Evolutionary conservation across 1,284 basidiomycete genomes (phyloP).

Genomic region (Moniliophthora roreri): DNA sequence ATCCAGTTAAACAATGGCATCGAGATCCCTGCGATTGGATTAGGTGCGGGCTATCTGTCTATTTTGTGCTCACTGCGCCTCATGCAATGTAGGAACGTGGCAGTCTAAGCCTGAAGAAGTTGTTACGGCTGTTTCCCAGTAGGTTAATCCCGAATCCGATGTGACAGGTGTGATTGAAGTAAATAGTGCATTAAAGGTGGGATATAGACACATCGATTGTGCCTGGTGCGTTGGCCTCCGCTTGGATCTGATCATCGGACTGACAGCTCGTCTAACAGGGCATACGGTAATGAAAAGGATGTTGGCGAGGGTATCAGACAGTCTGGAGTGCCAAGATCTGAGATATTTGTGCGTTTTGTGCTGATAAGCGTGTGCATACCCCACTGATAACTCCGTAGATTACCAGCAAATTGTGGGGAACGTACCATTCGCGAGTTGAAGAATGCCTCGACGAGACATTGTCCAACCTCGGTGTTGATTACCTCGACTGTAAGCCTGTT

Average conservation of each 20-base stretch:
- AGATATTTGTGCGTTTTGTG: constrained; percentile 69
- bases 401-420: constrained; percentile 72
- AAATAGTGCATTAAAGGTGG: constrained; percentile 59
- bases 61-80: neutral
- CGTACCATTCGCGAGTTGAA: constrained; percentile 75
- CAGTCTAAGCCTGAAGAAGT: constrained; percentile 76
- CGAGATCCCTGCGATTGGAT: constrained; percentile 69
- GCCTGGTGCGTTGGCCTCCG: constrained; percentile 53
- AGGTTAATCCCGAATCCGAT: no score
- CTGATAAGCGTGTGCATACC: constrained; percentile 4
- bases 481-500: constrained; percentile 77
- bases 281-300: constrained; percentile 78
- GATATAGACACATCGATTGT: constrained; percentile 81
- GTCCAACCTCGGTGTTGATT: constrained; percentile 71
- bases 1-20: constrained; percentile 70
- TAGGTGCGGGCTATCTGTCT: constrained; percentile 46
- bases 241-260: constrained; percentile 28
- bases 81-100: constrained; percentile 64
- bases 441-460: constrained; percentile 72
- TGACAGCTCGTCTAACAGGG: constrained; percentile 35
- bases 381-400: constrained; percentile 37
- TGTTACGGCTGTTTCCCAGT: constrained; percentile 60
- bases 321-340: constrained; percentile 75
- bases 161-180: no score
- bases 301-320: constrained; percentile 82